Conservation (phyloP, 352 stramenopile genomes). For the Phytophthora aleatoria region DNA sequence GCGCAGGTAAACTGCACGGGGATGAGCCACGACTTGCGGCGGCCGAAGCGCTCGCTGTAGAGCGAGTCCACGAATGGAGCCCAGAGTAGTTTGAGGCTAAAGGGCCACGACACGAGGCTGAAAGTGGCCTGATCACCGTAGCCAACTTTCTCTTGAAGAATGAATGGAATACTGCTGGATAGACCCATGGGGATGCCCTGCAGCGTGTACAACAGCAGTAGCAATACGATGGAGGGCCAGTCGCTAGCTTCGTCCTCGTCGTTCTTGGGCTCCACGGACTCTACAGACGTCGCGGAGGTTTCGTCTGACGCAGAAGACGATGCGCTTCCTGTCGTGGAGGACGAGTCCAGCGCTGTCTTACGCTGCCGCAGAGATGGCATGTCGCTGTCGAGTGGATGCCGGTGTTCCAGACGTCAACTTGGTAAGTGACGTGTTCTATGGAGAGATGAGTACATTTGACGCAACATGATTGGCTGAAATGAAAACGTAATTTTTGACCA, state of each 20-base stretch:
- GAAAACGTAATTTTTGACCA: background rate
- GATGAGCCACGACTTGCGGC: conserved; percentile 97
- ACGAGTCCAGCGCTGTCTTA: conserved; percentile 23
- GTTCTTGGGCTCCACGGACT: conserved; percentile 12
- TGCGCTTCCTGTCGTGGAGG: conserved; percentile 20
- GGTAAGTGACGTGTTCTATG: conserved; percentile 37
- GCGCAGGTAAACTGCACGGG: conserved; percentile 97
- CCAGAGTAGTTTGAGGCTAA: conserved; percentile 99
- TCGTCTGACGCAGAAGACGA: conserved; percentile 27
- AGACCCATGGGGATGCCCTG: conserved; percentile 99
- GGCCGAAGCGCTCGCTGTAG: conserved; percentile 91
- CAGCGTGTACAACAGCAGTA: conserved; percentile 98
- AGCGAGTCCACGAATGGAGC: conserved; percentile 97
- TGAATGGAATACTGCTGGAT: conserved; percentile 97
- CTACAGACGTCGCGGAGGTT: conserved; percentile 9
- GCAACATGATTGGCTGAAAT: conserved; percentile 27
- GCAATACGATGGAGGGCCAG: conserved; percentile 86
- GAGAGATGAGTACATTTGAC: background rate
- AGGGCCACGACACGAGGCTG: conserved; percentile 97
- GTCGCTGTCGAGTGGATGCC: conserved; percentile 1
- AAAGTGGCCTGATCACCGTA: conserved; percentile 99
- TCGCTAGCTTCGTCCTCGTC: conserved; percentile 57
- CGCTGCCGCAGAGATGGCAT: conserved; percentile 47
- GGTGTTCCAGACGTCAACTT: conserved; percentile 18
- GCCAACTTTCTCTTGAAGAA: conserved; percentile 97